Base-by-base conservation (phyloP, 1,284 basidiomycete genomes). In the Caloboletus firmus region DNA sequence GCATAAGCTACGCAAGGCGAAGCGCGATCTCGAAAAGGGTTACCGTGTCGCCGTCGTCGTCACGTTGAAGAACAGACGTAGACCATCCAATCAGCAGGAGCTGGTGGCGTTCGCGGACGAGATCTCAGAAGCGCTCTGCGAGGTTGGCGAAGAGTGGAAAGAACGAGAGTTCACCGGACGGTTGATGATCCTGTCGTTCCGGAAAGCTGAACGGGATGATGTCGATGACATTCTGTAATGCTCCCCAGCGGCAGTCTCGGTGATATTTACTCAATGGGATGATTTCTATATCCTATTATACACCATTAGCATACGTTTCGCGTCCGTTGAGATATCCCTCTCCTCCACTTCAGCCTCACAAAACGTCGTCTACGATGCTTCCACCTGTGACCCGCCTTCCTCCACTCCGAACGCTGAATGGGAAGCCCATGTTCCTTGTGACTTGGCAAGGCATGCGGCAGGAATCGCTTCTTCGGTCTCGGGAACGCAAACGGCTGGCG, bases 1-100 rank as follows among this genome's bases (percentile, higher is more conserved):
- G 36, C 86, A 87, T 69, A 93, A 91, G 67, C 59, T 93, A 35
- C 76, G 74, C 56, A 85, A 85, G 66, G 81, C 78, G 11, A 72
- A 75, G 43, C 72, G 79, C 49, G 80, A 85, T 44, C 71, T 93
- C 51, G 78, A 76, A 60, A 81, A 82, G 55, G 86, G 85, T 2
- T 72, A 76, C 39, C 73, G 79, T 13, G 81, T 91, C 52, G 76
- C 79, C 51, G 64, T 93, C 30, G 74, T 82, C 1, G 80, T 87
- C 63, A 70, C 76, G 26, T 72, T 74, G 37, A 89, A 83, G 72
- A 67, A 65, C 18, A 69, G 76, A 4, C 72, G 77, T 56, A 47
- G 47, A n/a, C 57, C 64, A 15, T 74, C 75, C 1, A 57, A 55
- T 0, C 62, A 54, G 1, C 36, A 60, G 17, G 75, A 76, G 52